A percentile compares a stretch with the other conserved stretches of the same genome.
Conservation (phyloP, 2,329 filamentous ascomycete species). For the Dothideomycetidae sp. region DNA sequence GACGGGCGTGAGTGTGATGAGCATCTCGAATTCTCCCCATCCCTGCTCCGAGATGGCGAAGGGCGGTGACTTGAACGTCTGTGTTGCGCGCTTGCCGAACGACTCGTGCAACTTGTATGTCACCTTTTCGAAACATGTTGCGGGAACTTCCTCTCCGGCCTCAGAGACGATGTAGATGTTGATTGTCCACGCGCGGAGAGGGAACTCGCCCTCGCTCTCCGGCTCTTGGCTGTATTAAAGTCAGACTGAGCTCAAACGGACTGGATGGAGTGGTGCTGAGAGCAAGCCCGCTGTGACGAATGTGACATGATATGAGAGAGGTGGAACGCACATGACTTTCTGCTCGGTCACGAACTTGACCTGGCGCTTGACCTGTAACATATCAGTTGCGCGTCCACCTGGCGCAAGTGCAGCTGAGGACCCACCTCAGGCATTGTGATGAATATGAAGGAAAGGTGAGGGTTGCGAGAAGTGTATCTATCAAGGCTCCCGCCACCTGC, state of each 20-base stretch:
- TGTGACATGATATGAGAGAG: constrained; percentile 8
- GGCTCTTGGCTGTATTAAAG: constrained; percentile 51
- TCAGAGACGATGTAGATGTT: constrained; percentile 74
- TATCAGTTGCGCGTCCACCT: background rate
- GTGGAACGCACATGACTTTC: constrained; percentile 58
- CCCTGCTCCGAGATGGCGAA: constrained; percentile 88
- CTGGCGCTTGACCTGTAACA: constrained; percentile 56
- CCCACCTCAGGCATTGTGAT: constrained; percentile 26
- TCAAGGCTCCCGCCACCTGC: no score
- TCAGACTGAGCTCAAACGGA: no score
- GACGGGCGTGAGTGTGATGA: constrained; percentile 64
- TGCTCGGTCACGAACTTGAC: constrained; percentile 92
- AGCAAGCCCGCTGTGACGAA: no score
- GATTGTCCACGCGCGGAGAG: constrained; percentile 86
- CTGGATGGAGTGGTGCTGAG: no score
- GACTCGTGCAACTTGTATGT: constrained; percentile 88
- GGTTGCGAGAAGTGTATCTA: no score
- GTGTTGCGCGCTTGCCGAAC: constrained; percentile 65
- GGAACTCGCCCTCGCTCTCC: constrained; percentile 71
- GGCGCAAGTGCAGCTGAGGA: constrained; percentile 2
- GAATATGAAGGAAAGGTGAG: background rate
- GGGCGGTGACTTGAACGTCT: constrained; percentile 71
- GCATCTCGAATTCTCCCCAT: constrained; percentile 98
- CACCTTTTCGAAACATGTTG: constrained; percentile 80
- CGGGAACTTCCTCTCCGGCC: constrained; percentile 67